phyloP scores from a whole-genome alignment of 306 rosid genomes.

The Trifolium repens region DNA sequence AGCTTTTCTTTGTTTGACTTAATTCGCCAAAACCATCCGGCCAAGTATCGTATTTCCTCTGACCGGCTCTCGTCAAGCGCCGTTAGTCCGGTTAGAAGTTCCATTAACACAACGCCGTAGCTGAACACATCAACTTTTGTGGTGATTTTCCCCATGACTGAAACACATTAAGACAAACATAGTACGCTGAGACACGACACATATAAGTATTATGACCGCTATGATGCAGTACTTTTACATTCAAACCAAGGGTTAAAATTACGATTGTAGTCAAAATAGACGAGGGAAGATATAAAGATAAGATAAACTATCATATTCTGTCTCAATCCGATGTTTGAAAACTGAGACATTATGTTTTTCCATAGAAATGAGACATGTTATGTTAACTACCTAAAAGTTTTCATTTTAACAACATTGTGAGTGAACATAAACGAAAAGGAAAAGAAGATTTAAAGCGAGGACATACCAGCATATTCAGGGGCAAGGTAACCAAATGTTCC shows the following conservation, averaged over 20 bases:
- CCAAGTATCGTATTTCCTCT: conserved; percentile 85
- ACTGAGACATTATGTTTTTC: not conserved
- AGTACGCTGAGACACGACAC: conserved; percentile 13
- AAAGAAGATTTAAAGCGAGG: conserved; percentile 18
- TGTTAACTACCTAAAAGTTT: not conserved
- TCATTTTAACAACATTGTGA: conserved; percentile 8
- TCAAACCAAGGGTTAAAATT: too few relatives aligned
- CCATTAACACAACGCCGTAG: conserved; percentile 82
- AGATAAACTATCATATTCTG: too few relatives aligned
- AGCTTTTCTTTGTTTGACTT: conserved; percentile 66
- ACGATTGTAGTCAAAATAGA: too few relatives aligned
- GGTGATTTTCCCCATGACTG: conserved; percentile 93
- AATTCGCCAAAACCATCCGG: conserved; percentile 78
- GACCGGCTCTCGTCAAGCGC: conserved; percentile 80
- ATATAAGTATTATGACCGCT: not conserved
- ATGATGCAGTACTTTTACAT: conserved; percentile 2
- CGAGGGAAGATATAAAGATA: too few relatives aligned
- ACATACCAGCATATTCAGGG: conserved; percentile 83
- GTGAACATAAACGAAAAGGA: conserved; percentile 21
- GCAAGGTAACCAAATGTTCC: conserved; percentile 95
- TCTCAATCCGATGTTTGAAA: too few relatives aligned
- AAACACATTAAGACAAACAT: conserved; percentile 37
- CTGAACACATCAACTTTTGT: conserved; percentile 86
- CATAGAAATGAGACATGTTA: not conserved
- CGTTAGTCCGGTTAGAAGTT: conserved; percentile 70